Percentiles rank a stretch among this genome's conserved stretches.
phyloP scores from a whole-genome alignment of 2,329 filamentous ascomycete genomes.

The Orbilia blumenaviensis region DNA sequence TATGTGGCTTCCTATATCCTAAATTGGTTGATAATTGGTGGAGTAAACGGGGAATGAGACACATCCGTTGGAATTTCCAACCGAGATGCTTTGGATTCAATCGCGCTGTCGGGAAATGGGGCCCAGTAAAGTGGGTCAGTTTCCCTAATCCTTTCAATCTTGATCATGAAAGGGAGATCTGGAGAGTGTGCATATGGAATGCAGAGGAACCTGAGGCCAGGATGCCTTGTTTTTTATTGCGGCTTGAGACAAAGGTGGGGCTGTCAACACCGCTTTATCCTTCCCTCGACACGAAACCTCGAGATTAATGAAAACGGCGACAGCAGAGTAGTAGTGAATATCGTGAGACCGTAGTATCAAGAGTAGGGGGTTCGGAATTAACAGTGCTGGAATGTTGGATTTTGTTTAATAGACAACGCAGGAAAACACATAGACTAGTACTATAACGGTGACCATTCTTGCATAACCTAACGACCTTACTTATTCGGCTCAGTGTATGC shows the following conservation, averaged over 20 bases:
- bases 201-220: slow-evolving; percentile 32
- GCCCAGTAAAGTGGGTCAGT: slow-evolving; percentile 29
- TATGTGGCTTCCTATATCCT: slow-evolving; percentile 8
- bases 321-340: too few species aligned
- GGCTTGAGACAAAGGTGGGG: slow-evolving; percentile 31
- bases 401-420: not conserved
- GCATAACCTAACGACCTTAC: too few species aligned
- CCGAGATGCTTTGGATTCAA: slow-evolving; percentile 24
- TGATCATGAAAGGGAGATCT: too few species aligned
- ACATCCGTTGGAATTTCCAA: slow-evolving; percentile 8
- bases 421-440: too few species aligned
- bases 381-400: not conserved
- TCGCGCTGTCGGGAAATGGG: slow-evolving; percentile 19
- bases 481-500: too few species aligned
- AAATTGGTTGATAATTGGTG: slow-evolving; percentile 4
- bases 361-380: too few species aligned
- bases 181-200: slow-evolving; percentile 15
- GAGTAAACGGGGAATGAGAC: slow-evolving; percentile 20
- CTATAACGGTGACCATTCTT: too few species aligned
- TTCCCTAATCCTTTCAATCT: slow-evolving; percentile 8
- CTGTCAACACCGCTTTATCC: too few species aligned
- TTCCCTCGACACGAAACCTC: too few species aligned
- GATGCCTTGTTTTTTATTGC: slow-evolving; percentile 26
- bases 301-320: too few species aligned
- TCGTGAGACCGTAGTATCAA: too few species aligned